These are phyloP conservation scores for Yarrowia osloensis DNA, from an alignment of 805 yeast genomes.

Conservation along the genomic window DNA sequence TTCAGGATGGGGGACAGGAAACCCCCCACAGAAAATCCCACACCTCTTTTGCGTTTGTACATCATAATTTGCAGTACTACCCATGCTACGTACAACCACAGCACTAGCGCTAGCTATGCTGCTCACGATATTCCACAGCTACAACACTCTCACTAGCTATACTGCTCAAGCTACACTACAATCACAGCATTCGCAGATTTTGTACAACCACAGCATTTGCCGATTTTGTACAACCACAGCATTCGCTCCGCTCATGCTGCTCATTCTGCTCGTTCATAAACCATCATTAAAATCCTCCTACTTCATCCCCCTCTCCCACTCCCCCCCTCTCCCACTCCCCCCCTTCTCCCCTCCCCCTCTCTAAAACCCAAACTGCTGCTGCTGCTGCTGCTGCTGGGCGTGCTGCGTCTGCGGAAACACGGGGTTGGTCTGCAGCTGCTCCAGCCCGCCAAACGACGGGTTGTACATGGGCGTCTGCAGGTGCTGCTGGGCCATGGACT, in stretches of 20 bases:
- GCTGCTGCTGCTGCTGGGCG: conserved; percentile 19
- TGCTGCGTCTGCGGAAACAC: conserved; percentile 63
- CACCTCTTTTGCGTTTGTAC: too few relatives aligned
- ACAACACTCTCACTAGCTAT: too few relatives aligned
- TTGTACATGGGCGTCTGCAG: conserved; percentile 33
- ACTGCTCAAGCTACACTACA: too few relatives aligned
- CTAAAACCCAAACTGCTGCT: conserved; percentile 19
- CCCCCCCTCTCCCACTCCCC: too few relatives aligned
- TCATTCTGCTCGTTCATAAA: neutral
- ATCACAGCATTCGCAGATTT: neutral
- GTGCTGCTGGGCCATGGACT: conserved; percentile 43
- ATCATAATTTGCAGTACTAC: too few relatives aligned
- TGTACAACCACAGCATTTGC: neutral
- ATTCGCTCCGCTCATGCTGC: neutral
- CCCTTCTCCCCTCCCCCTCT: too few relatives aligned
- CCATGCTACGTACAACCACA: too few relatives aligned
- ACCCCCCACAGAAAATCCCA: too few relatives aligned
- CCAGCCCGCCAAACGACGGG: conserved; percentile 71
- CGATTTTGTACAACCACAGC: too few relatives aligned
- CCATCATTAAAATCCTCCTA: neutral
- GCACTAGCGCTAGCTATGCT: too few relatives aligned
- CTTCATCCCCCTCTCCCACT: neutral
- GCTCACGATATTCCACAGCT: too few relatives aligned
- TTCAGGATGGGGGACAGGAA: too few relatives aligned
- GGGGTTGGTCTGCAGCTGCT: conserved; percentile 62